Conservation (phyloP, 1,284 basidiomycete species). For the Vanrija pseudolonga region DNA sequence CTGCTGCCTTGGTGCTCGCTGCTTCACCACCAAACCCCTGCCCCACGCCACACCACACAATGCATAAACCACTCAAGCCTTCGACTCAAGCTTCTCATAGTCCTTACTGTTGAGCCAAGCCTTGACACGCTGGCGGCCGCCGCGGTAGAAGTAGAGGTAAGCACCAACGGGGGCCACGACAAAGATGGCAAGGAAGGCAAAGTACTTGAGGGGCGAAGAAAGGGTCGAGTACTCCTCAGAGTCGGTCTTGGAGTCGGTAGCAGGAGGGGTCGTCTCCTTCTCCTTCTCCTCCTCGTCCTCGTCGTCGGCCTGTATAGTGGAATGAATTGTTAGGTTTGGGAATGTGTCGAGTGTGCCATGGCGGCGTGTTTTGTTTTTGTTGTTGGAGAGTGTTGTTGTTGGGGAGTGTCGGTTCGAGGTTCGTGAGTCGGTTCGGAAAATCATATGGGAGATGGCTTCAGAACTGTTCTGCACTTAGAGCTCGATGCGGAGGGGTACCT, state of each 20-base stretch:
- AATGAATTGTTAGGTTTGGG: not conserved
- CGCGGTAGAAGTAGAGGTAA: conserved; percentile 56
- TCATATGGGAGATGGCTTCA: conserved; percentile 12
- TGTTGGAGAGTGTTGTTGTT: no score
- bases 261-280: not conserved
- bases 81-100: conserved; percentile 8
- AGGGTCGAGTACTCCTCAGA: conserved; percentile 28
- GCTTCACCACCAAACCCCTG: not conserved
- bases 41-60: no score
- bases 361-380: no score
- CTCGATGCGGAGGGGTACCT: conserved; percentile 90
- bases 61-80: not conserved
- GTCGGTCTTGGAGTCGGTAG: conserved; percentile 9
- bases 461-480: conserved; percentile 57
- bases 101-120: not conserved
- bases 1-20: not conserved
- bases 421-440: no score
- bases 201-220: conserved; percentile 49
- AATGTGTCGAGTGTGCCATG: not conserved
- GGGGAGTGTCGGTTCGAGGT: not conserved
- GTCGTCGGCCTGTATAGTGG: conserved; percentile 7
- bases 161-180: conserved; percentile 55
- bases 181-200: conserved; percentile 53
- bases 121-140: conserved; percentile 29
- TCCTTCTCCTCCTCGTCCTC: conserved; percentile 1